Conservation (phyloP, 768 basidiomycete genomes). For the Boletus sp. region DNA sequence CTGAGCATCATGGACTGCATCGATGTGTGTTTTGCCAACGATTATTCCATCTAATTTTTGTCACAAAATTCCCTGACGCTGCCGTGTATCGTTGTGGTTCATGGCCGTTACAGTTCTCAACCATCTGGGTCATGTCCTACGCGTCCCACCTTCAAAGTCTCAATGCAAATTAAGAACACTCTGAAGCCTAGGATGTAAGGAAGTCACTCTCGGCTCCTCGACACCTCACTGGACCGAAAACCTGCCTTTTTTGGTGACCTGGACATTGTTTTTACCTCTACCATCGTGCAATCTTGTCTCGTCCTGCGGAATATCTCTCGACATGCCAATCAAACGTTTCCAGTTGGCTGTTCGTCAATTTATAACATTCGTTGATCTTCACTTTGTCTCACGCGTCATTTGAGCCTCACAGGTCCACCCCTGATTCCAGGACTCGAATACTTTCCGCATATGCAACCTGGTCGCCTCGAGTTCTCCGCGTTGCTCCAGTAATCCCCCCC, state of each 20-base stretch:
- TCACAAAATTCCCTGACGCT: background rate
- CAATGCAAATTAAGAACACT: background rate
- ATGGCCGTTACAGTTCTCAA: conserved; percentile 1
- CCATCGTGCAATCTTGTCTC: background rate
- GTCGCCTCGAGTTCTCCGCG: conserved; percentile 24
- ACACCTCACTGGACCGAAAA: background rate
- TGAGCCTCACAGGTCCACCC: conserved; percentile 1
- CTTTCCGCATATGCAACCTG: background rate
- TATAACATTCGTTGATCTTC: conserved; percentile 2
- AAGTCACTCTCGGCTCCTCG: background rate
- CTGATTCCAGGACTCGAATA: conserved; percentile 1
- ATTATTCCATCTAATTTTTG: background rate
- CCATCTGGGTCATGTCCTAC: background rate
- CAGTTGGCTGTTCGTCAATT: conserved; percentile 18
- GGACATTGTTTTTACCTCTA: background rate
- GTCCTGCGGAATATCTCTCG: background rate
- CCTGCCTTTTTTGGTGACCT: background rate
- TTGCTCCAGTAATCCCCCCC: conserved; percentile 8
- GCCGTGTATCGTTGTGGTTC: conserved; percentile 13
- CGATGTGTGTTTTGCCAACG: background rate
- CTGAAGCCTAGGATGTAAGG: background rate
- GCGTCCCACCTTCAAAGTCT: background rate
- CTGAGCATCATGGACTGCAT: conserved; percentile 1
- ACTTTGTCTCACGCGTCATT: conserved; percentile 4
- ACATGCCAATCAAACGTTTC: conserved; percentile 28